phyloP scores from a whole-genome alignment of 495 filamentous ascomycete species.

The Pseudomonodictys pantanalensis region DNA sequence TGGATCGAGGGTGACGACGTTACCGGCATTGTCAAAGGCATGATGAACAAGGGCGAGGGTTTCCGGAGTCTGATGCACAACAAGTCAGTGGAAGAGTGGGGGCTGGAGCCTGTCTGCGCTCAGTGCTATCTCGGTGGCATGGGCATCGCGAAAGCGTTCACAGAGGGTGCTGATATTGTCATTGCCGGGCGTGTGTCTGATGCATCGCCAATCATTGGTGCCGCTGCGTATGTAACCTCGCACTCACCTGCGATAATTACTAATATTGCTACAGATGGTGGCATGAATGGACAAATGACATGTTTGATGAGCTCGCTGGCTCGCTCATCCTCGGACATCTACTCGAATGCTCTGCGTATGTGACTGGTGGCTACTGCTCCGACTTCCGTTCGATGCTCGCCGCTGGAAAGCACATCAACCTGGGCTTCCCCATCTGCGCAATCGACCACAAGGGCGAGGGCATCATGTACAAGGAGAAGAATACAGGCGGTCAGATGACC shows the following conservation, averaged over 20 bases:
- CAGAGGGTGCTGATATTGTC: constrained; percentile 31
- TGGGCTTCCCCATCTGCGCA: constrained; percentile 34
- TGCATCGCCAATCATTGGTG: constrained; percentile 32
- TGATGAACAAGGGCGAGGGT: constrained; percentile 34
- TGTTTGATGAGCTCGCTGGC: constrained; percentile 31
- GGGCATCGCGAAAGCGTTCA: constrained; percentile 25
- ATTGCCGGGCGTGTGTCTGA: constrained; percentile 30
- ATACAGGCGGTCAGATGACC: constrained; percentile 23
- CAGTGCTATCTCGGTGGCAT: constrained; percentile 32
- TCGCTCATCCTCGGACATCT: constrained; percentile 32
- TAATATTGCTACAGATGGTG: constrained; percentile 18
- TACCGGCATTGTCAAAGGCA: constrained; percentile 28
- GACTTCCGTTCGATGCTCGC: constrained; percentile 20
- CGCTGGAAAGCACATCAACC: constrained; percentile 19
- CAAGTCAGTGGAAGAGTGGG: constrained; percentile 27
- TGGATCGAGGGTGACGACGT: constrained; percentile 39
- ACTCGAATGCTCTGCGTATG: constrained; percentile 33
- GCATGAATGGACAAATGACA: constrained; percentile 27
- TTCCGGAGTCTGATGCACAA: constrained; percentile 35
- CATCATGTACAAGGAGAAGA: constrained; percentile 29
- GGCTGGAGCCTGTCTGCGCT: constrained; percentile 28
- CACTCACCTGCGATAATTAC: constrained; percentile 1
- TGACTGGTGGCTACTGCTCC: constrained; percentile 27
- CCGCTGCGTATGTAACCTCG: constrained; percentile 20
- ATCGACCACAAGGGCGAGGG: constrained; percentile 29